Evolutionary conservation across 768 basidiomycete genomes (phyloP).

Genomic region (Boletus vinaceobasis): DNA sequence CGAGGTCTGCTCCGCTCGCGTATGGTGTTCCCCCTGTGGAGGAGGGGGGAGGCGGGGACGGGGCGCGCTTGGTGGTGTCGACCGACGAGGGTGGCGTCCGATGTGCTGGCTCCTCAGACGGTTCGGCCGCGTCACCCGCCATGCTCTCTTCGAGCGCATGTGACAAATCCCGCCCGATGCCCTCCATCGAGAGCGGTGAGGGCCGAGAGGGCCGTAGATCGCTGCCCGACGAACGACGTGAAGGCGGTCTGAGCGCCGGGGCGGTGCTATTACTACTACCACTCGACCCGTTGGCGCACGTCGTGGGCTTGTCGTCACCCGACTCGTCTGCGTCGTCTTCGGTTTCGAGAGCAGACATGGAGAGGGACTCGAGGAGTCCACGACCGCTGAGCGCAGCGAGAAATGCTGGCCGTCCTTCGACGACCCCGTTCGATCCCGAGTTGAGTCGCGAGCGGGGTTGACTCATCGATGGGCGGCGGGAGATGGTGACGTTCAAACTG

Average conservation of each 20-base stretch:
- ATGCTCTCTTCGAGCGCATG: slow-evolving; percentile 29
- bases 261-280: not conserved
- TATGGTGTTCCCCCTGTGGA: not conserved
- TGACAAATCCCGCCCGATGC: slow-evolving; percentile 29
- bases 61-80: not conserved
- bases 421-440: slow-evolving; percentile 15
- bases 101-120: not conserved
- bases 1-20: slow-evolving; percentile 35
- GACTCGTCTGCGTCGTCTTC: slow-evolving; percentile 38
- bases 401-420: slow-evolving; percentile 21
- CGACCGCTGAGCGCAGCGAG: slow-evolving; percentile 28
- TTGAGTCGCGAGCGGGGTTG: slow-evolving; percentile 24
- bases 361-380: slow-evolving; percentile 39
- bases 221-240: slow-evolving; percentile 10
- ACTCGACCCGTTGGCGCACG: not conserved
- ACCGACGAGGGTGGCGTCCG: not conserved
- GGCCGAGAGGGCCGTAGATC: slow-evolving; percentile 9
- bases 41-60: slow-evolving; percentile 2
- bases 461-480: slow-evolving; percentile 24
- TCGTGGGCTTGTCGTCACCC: slow-evolving; percentile 15
- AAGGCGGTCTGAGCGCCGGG: not conserved
- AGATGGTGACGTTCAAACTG: slow-evolving; percentile 30
- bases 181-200: slow-evolving; percentile 30
- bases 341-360: slow-evolving; percentile 52
- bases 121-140: not conserved